Conservation (phyloP, 495 filamentous ascomycete genomes). For the Penicillium silybi region DNA sequence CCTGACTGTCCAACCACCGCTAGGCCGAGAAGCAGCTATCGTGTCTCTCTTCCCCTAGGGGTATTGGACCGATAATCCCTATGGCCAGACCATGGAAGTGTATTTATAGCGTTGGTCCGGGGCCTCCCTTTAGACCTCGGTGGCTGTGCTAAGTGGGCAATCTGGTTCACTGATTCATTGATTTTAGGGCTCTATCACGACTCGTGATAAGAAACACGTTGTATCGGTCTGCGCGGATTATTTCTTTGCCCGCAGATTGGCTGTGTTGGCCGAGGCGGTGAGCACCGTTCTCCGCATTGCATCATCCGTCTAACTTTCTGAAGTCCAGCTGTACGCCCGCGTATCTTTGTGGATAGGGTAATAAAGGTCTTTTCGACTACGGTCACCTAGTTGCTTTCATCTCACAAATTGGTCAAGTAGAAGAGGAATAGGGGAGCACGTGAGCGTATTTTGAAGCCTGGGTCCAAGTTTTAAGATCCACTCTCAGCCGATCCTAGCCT, state of each 20-base stretch:
- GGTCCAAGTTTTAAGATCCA: background rate
- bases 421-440: background rate
- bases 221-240: conserved; percentile 23
- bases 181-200: background rate
- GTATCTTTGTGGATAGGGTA: background rate
- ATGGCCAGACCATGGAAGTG: conserved; percentile 15
- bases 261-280: conserved; percentile 21
- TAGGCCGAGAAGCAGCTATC: background rate
- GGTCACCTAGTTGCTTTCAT: background rate
- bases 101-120: conserved; percentile 12
- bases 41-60: conserved; percentile 1
- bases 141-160: conserved; percentile 6
- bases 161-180: background rate
- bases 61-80: conserved; percentile 11
- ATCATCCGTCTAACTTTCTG: conserved; percentile 15
- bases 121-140: background rate
- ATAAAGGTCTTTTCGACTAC: background rate
- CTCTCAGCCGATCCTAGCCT: conserved; percentile 5
- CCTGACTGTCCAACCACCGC: conserved; percentile 4
- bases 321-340: background rate
- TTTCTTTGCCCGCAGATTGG: conserved; percentile 16
- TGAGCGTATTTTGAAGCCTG: background rate
- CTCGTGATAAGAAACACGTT: conserved; percentile 5
- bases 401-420: background rate
- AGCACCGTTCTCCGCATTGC: conserved; percentile 24